A percentile compares a stretch with the other conserved stretches of the same genome.
Evolutionary conservation across 1,284 basidiomycete species (phyloP).

Genomic region (Sanghuangporus sanghuang): DNA sequence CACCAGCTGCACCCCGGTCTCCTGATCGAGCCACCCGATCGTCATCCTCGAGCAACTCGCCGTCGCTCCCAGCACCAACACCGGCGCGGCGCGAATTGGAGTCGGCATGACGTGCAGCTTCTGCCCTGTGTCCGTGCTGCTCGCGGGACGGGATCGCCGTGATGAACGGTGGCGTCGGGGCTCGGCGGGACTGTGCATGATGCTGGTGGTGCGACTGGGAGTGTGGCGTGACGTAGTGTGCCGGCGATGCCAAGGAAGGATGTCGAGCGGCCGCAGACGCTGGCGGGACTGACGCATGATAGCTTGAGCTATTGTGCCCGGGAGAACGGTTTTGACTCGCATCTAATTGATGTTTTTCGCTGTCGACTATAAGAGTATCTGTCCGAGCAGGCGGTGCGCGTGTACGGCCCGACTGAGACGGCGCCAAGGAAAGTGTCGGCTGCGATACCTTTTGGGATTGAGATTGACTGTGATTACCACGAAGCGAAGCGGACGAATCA

Average conservation of each 20-base stretch:
- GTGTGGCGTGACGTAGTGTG: not conserved
- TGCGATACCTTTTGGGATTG: not conserved
- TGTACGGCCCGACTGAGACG: not conserved
- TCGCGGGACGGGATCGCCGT: conserved; percentile 10
- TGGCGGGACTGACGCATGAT: not conserved
- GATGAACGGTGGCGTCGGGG: conserved; percentile 11
- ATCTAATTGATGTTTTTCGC: not conserved
- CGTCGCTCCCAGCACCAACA: not conserved
- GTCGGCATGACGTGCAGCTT: not conserved
- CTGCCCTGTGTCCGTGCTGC: not conserved
- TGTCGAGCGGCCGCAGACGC: conserved; percentile 25
- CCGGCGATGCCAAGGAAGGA: conserved; percentile 15
- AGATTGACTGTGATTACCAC: not conserved
- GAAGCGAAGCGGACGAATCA: conserved; percentile 26
- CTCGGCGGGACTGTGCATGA: not conserved
- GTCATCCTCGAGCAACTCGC: not conserved
- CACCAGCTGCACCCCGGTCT: not conserved
- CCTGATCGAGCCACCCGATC: not conserved
- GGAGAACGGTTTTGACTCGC: not conserved
- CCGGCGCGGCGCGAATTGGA: not conserved
- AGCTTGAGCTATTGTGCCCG: not conserved
- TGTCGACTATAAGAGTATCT: not conserved
- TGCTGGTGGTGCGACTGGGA: not conserved
- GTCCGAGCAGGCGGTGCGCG: not conserved
- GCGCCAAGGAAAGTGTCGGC: not conserved